Evolutionary conservation across 352 stramenopile genomes (phyloP).

Genomic region (Globisporangium barbulae): DNA sequence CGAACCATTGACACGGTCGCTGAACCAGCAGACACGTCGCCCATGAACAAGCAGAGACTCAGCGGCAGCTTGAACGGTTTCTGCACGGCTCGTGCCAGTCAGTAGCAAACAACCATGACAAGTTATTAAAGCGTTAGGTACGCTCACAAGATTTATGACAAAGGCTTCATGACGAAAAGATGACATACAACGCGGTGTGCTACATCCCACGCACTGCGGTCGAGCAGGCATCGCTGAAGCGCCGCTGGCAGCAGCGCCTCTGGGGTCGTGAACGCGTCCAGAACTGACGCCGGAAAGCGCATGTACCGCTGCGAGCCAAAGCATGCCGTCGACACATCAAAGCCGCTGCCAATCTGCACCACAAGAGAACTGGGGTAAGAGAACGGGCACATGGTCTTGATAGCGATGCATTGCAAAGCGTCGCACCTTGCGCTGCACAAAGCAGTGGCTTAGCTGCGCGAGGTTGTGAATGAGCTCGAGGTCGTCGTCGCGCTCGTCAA

Average conservation of each 20-base stretch:
- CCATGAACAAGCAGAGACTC: conserved; percentile 90
- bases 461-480: conserved; percentile 91
- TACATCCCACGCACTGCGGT: conserved; percentile 44
- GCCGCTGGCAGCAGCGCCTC: conserved; percentile 50
- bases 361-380: neutral
- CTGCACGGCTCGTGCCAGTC: conserved; percentile 22
- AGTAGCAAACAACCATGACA: neutral
- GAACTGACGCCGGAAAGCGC: conserved; percentile 70
- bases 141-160: neutral
- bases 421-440: conserved; percentile 93
- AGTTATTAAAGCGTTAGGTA: neutral
- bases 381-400: neutral
- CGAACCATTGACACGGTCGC: conserved; percentile 84
- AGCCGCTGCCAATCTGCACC: conserved; percentile 92
- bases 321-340: conserved; percentile 94
- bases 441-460: conserved; percentile 93
- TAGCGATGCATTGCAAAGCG: neutral
- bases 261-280: conserved; percentile 47
- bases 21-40: conserved; percentile 94
- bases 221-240: conserved; percentile 48
- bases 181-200: conserved; percentile 40
- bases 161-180: neutral
- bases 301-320: conserved; percentile 95
- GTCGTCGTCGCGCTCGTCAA: conserved; percentile 21
- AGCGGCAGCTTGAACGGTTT: conserved; percentile 57